phyloP scores from a whole-genome alignment of 2,329 filamentous ascomycete species.

The Tolypocladium nubicola region DNA sequence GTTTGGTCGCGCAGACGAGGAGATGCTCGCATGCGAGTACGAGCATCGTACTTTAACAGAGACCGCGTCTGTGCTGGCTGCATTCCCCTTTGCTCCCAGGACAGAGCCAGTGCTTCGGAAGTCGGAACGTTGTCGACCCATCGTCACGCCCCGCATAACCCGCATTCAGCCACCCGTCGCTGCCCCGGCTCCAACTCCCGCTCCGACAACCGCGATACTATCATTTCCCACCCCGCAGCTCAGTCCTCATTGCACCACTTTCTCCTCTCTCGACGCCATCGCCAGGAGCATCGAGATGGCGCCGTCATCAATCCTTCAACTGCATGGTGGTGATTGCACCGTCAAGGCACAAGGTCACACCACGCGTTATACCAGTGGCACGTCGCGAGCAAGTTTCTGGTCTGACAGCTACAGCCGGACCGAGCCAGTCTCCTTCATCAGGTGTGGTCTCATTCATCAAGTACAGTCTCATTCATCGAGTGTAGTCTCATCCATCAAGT shows the following conservation, averaged over 20 bases:
- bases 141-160: neutral
- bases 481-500: neutral
- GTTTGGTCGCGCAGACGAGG: no score
- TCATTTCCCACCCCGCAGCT: neutral
- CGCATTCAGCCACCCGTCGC: neutral
- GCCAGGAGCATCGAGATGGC: neutral
- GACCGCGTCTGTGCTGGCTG: no score
- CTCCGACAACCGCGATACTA: slow-evolving; percentile 3
- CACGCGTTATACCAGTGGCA: neutral
- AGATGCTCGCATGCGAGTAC: no score
- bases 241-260: neutral
- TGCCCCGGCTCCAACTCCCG: neutral
- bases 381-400: neutral
- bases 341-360: neutral
- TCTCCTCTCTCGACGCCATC: neutral
- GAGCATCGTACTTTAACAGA: no score
- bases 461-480: no score
- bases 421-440: neutral
- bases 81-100: no score
- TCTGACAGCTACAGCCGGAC: neutral
- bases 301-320: no score
- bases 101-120: neutral
- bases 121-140: neutral
- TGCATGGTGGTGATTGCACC: neutral
- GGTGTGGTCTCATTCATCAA: no score